Evolutionary conservation across 2,329 filamentous ascomycete species (phyloP).

Genomic region (Sporothrix euskadiensis): DNA sequence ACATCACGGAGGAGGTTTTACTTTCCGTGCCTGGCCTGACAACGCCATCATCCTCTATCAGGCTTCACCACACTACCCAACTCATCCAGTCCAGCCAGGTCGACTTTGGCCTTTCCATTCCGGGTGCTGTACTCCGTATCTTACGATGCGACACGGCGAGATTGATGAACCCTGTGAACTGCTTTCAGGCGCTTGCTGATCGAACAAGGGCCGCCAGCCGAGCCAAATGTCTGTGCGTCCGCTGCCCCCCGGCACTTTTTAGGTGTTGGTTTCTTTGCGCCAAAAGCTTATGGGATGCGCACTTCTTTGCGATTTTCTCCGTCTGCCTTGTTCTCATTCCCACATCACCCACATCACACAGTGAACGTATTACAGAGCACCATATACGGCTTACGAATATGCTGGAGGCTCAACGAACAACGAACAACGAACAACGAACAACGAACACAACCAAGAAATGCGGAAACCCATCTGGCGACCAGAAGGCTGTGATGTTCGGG

Average conservation of each 20-base stretch:
- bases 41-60: neutral
- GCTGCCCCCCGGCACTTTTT: constrained; percentile 25
- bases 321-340: constrained; percentile 18
- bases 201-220: constrained; percentile 32
- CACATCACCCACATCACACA: constrained; percentile 37
- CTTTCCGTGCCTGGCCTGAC: neutral
- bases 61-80: neutral
- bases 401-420: neutral
- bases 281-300: neutral
- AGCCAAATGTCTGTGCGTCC: constrained; percentile 39
- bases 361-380: constrained; percentile 35
- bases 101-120: neutral
- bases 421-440: neutral
- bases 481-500: constrained; percentile 26
- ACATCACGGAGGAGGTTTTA: neutral
- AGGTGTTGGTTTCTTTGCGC: constrained; percentile 4
- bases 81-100: neutral
- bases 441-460: constrained; percentile 7
- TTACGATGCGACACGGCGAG: constrained; percentile 30
- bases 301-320: constrained; percentile 18
- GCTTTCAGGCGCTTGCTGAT: constrained; percentile 31
- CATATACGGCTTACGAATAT: neutral
- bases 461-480: constrained; percentile 18
- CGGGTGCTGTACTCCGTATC: neutral
- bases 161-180: constrained; percentile 30